phyloP scores from a whole-genome alignment of 257 asterid species.

The Anisodus acutangulus region DNA sequence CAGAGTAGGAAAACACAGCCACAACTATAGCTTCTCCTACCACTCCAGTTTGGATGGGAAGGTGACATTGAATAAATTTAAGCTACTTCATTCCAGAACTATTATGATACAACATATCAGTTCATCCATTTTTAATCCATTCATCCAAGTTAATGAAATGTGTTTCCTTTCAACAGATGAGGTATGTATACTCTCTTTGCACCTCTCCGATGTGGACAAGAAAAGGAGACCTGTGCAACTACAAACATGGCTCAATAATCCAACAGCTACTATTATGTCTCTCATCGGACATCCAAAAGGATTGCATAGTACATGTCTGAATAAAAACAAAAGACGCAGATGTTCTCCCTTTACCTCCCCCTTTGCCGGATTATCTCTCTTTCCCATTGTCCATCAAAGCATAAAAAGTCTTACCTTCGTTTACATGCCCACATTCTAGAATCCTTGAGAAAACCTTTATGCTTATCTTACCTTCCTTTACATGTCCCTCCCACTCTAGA shows the following conservation, averaged over 20 bases:
- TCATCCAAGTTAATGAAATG: neutral
- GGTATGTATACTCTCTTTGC: neutral
- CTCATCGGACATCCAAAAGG: slow-evolving; percentile 6
- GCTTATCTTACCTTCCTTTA: neutral
- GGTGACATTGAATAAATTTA: neutral
- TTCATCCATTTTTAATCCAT: neutral
- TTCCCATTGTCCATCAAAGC: neutral
- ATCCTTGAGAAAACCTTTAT: neutral
- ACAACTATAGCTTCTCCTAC: neutral
- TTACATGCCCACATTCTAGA: neutral
- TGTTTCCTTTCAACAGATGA: neutral
- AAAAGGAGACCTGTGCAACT: neutral
- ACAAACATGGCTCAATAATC: neutral
- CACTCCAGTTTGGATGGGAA: neutral
- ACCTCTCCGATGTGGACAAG: neutral
- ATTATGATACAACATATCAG: slow-evolving; percentile 2
- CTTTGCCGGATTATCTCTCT: neutral
- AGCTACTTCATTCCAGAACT: neutral
- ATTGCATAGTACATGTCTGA: neutral
- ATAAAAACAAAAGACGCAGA: neutral
- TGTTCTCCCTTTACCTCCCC: slow-evolving; percentile 17
- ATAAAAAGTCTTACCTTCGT: neutral
- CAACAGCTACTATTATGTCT: neutral
- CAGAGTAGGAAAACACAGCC: neutral
- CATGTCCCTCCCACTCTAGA: neutral